Conservation (phyloP, 2,329 filamentous ascomycete species). For the Ascocoryne sarcoides region DNA sequence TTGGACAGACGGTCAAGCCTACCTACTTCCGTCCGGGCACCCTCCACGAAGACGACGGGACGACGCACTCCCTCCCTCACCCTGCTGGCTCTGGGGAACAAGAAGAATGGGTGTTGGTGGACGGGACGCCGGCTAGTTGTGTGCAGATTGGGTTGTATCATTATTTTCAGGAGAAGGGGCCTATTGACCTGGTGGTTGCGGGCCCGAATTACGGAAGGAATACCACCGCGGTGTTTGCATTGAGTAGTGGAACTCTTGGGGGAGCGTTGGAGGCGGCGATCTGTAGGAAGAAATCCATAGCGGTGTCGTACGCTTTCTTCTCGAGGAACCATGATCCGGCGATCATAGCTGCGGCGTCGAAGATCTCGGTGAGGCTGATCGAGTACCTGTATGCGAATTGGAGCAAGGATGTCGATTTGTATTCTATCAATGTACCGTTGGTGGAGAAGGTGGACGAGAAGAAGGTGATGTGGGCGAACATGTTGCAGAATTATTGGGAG, state of each 20-base stretch:
- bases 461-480: conserved; percentile 73
- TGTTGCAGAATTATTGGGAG: conserved; percentile 87
- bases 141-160: conserved; percentile 77
- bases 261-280: conserved; percentile 70
- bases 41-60: conserved; percentile 55
- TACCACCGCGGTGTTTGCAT: conserved; percentile 68
- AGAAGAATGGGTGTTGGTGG: conserved; percentile 75
- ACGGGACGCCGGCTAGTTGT: conserved; percentile 73
- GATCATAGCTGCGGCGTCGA: conserved; percentile 69
- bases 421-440: conserved; percentile 83
- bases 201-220: conserved; percentile 81
- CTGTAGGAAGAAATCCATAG: conserved; percentile 63
- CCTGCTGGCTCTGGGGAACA: conserved; percentile 41
- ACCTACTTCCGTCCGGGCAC: conserved; percentile 68
- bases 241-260: conserved; percentile 70
- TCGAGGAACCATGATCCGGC: conserved; percentile 68
- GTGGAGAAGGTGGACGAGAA: conserved; percentile 62
- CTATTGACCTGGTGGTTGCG: conserved; percentile 67
- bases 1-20: conserved; percentile 78
- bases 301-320: conserved; percentile 86
- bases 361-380: conserved; percentile 66
- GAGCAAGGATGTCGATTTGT: conserved; percentile 69
- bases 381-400: conserved; percentile 72
- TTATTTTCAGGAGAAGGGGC: conserved; percentile 63
- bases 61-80: conserved; percentile 49